These are phyloP conservation scores for Lactarius indigo DNA, from an alignment of 768 basidiomycete genomes.

Conservation along the genomic window DNA sequence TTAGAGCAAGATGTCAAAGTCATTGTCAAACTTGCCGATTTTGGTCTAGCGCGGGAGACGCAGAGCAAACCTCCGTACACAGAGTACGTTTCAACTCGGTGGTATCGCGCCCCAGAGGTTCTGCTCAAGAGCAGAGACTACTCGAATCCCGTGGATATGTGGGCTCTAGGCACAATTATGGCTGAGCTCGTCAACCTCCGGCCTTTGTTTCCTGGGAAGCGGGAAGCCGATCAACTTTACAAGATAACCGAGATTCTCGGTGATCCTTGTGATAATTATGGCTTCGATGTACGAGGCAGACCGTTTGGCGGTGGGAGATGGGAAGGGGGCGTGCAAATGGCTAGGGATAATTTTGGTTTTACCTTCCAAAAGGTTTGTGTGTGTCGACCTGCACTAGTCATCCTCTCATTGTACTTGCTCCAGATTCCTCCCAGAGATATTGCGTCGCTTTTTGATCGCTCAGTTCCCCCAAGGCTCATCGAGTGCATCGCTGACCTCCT, in stretches of 20 bases:
- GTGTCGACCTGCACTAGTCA: slow-evolving; percentile 10
- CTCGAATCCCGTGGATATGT: slow-evolving; percentile 97
- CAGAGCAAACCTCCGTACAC: slow-evolving; percentile 90
- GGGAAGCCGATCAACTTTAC: slow-evolving; percentile 89
- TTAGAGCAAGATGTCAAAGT: slow-evolving; percentile 93
- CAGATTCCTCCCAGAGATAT: slow-evolving; percentile 67
- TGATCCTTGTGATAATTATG: slow-evolving; percentile 84
- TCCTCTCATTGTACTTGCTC: slow-evolving; percentile 16
- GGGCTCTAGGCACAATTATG: slow-evolving; percentile 98
- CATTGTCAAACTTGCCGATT: slow-evolving; percentile 97
- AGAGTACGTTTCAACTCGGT: slow-evolving; percentile 98
- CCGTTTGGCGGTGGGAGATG: slow-evolving; percentile 84
- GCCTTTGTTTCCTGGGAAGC: slow-evolving; percentile 91
- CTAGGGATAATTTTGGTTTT: slow-evolving; percentile 72
- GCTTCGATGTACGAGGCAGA: slow-evolving; percentile 64
- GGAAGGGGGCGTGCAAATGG: slow-evolving; percentile 83
- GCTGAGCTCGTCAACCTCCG: slow-evolving; percentile 93
- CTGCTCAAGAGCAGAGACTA: slow-evolving; percentile 89
- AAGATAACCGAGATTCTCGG: slow-evolving; percentile 92
- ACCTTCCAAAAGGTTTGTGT: slow-evolving; percentile 79
- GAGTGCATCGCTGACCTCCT: slow-evolving; percentile 91
- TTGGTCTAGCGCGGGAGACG: slow-evolving; percentile 92
- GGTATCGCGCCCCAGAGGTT: slow-evolving; percentile 99
- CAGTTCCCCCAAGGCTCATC: slow-evolving; percentile 74
- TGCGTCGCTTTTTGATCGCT: slow-evolving; percentile 70